Conservation (phyloP, 75 land plant genomes). For the Azolla pinnata region DNA sequence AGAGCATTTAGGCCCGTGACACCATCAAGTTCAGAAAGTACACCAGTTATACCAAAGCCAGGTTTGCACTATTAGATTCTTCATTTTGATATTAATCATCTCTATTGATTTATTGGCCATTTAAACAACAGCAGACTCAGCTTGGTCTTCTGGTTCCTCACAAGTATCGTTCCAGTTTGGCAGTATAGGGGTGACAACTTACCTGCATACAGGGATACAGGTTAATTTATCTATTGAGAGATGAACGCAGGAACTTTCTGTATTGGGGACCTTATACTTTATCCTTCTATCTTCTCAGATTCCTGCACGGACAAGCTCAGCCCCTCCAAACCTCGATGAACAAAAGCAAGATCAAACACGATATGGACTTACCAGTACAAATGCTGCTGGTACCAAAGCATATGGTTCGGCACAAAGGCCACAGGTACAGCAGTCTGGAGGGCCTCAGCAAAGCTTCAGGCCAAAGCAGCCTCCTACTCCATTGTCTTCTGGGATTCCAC, state of each 20-base stretch:
- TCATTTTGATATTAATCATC: not conserved
- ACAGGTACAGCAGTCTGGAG: too few species aligned
- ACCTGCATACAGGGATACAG: too few species aligned
- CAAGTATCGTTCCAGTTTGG: slow-evolving; percentile 56
- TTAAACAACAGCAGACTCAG: too few species aligned
- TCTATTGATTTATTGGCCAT: not conserved
- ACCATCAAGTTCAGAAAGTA: not conserved
- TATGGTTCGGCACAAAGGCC: too few species aligned
- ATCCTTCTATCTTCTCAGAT: slow-evolving; percentile 8
- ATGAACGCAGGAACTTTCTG: not conserved
- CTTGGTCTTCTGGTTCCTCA: not conserved
- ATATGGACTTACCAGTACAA: slow-evolving; percentile 1
- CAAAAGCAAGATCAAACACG: slow-evolving; percentile 76
- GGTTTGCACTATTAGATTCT: not conserved
- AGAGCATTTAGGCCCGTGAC: not conserved
- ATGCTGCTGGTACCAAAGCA: not conserved
- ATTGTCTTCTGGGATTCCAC: slow-evolving; percentile 5
- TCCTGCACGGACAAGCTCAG: slow-evolving; percentile 67
- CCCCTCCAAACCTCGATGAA: slow-evolving; percentile 94
- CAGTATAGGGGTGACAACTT: slow-evolving; percentile 38
- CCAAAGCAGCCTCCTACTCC: not conserved
- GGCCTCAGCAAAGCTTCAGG: not conserved
- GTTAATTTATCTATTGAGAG: slow-evolving; percentile 10
- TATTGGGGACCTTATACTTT: not conserved
- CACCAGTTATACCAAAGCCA: not conserved